phyloP scores from a whole-genome alignment of 78 protist species.

The Dictyostelium intermedium region DNA sequence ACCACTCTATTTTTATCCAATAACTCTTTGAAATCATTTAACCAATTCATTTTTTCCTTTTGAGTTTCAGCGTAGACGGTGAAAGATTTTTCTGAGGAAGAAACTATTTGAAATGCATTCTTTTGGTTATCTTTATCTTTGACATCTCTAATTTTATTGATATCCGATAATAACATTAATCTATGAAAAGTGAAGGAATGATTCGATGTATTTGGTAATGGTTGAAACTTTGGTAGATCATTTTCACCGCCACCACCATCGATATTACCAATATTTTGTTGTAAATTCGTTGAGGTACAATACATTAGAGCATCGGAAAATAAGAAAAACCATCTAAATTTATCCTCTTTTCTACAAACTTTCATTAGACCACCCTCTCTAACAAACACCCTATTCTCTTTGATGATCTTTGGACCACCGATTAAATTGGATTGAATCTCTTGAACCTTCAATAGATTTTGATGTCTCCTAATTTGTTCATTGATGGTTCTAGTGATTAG shows the following conservation, averaged over 20 bases:
- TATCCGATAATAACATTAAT: conserved; percentile 15
- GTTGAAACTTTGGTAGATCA: background rate
- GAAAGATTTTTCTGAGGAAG: conserved; percentile 66
- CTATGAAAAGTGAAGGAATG: conserved; percentile 48
- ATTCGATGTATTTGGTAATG: background rate
- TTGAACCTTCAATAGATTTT: conserved; percentile 53
- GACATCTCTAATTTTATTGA: conserved; percentile 54
- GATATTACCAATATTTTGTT: background rate
- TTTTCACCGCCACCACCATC: background rate
- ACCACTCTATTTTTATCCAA: background rate
- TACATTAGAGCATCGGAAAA: conserved; percentile 73
- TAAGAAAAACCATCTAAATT: conserved; percentile 64
- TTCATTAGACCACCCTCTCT: conserved; percentile 77
- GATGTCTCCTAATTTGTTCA: conserved; percentile 62
- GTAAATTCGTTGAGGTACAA: background rate
- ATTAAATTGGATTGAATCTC: conserved; percentile 46
- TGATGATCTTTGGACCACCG: conserved; percentile 31
- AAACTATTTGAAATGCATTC: conserved; percentile 77
- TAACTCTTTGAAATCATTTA: conserved; percentile 36
- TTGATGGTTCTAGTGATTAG: conserved; percentile 13
- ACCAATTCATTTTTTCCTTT: conserved; percentile 68
- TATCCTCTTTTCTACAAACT: conserved; percentile 72
- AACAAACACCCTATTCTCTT: conserved; percentile 59
- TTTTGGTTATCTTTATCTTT: conserved; percentile 61
- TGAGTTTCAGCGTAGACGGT: conserved; percentile 55